Evolutionary conservation across 257 asterid genomes (phyloP), one percentile per base, ranked within the genome.

Genomic region (Fraxinus cuspidata): DNA sequence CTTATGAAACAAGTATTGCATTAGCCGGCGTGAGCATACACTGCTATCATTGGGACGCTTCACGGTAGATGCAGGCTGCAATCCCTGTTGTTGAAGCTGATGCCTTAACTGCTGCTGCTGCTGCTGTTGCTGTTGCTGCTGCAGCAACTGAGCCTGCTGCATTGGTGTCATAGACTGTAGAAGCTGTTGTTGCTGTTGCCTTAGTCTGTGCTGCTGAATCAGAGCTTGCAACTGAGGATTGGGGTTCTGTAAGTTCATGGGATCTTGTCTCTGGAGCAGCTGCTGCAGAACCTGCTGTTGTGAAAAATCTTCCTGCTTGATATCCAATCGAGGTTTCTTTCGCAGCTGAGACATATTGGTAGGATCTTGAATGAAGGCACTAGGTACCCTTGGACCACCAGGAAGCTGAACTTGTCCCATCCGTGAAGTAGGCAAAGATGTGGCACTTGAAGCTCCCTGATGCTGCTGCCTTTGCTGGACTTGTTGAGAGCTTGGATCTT

Each of bases 1-100:
- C 87, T 96, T 97, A 75, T 96, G 98, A 86, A 92, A 96, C 65
- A 96, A 81, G 75, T 93, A 96, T 71, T 96, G 97, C 99, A 96
- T 96, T 70, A 96, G 83, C 65, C 97, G 90, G 72, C 99, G 94
- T 27, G 98, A 88, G 85, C 99, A 96, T 8, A 96, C 94, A 78
- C 97, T 94, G 71, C 91, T 89, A 76, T 93, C 99, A 76, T 86
- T 85, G 51, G 97, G 91, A 25, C 93, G 94, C 83, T 96, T 93
- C 74, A 86, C 29, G 29, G 86, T 93, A 75, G 94, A 77, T 35
- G 83, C 84, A 81, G 96, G 90, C 87, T 86, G 96, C 85, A 82
- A 49, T 1, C 96, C 93, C 80, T 89, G 98, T 79, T 86, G 92
- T 71, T 87, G 88, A 80, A 88, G 85, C 83, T 89, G 94, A 73